A percentile compares a stretch with the other conserved stretches of the same genome.
Evolutionary conservation across 2,329 filamentous ascomycete genomes (phyloP).

Genomic region (Xylaria sp.): DNA sequence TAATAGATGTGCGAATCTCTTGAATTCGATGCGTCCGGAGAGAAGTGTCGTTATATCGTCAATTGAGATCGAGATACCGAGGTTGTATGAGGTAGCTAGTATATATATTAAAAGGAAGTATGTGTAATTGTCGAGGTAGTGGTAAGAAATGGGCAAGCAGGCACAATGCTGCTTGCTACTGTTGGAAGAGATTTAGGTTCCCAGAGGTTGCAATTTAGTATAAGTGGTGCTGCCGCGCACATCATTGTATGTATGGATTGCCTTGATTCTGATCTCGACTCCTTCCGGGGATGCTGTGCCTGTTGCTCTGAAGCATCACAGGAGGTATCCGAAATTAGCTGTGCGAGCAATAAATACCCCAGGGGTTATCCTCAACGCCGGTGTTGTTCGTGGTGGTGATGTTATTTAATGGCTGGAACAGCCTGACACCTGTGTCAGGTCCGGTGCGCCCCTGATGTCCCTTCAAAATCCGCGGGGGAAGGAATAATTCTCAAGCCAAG

Average conservation of each 20-base stretch:
- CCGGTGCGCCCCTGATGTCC: background rate
- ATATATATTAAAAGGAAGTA: too few species aligned
- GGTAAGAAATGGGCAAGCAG: background rate
- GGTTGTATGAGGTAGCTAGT: too few species aligned
- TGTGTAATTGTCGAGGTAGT: too few species aligned
- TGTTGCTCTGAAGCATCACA: background rate
- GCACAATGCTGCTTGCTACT: too few species aligned
- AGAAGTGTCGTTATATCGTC: too few species aligned
- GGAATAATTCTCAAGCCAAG: background rate
- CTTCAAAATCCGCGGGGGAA: background rate
- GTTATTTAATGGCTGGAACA: background rate
- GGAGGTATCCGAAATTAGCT: background rate
- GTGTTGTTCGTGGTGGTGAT: background rate
- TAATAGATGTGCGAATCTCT: constrained; percentile 50
- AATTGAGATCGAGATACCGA: too few species aligned
- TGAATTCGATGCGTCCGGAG: constrained; percentile 24
- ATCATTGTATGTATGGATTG: background rate
- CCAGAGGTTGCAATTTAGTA: background rate
- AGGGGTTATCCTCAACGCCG: background rate
- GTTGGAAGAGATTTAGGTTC: background rate
- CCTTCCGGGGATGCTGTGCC: background rate
- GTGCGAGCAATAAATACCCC: background rate
- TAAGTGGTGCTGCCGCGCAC: background rate
- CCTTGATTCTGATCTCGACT: background rate
- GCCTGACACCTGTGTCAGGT: background rate